Evolutionary conservation across 2,329 filamentous ascomycete species (phyloP), one percentile per base, ranked within the genome.

Genomic region (Trichoderma lentiforme): DNA sequence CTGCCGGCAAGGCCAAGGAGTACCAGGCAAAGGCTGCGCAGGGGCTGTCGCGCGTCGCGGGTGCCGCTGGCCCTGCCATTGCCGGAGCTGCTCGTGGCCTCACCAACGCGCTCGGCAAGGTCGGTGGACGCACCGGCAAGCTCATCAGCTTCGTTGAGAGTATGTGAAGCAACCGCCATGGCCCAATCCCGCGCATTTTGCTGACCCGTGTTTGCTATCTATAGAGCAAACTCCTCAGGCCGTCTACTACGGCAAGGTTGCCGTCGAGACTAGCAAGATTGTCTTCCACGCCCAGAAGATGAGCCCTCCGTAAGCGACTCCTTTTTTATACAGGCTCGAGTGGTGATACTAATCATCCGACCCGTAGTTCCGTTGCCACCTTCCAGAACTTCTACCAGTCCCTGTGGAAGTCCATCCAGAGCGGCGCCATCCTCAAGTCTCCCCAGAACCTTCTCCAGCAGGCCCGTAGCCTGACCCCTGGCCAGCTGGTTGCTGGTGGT

Each of bases 161-260:
- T 98, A 89, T 85, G 94, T 86, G 11, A 36, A 18, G n/a, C 12
- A 6, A n/a, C 34, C 39, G 18, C n/a, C 15, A 18, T 12, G 6
- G 3, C 4, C 21, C 3, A 9, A 15, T 36, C 12, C 36, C 30
- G 34, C 34, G 60, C 32, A 26, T 64, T 24, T 51, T 62, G 66
- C 66, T 70, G 39, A 70, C 66, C 36, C n/a, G 53, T 30, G 65
- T 53, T 43, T 58, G 24, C 58, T 18, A 58, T 21, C 26, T 12
- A 18, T 76, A 98, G 95, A 91, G 83, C 88, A 96, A 86, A 89
- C 95, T 77, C 96, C 96, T 77, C 91, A 91, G 74, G 91, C 94
- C 75, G 81, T 97, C 81, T 98, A 98, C 90, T 99, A 98, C 88
- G 91, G 92, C 79, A 93, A 91, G 82, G 95, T 98, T 80, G 92